phyloP scores from a whole-genome alignment of 495 filamentous ascomycete species.

The Aspergillus affinis region DNA sequence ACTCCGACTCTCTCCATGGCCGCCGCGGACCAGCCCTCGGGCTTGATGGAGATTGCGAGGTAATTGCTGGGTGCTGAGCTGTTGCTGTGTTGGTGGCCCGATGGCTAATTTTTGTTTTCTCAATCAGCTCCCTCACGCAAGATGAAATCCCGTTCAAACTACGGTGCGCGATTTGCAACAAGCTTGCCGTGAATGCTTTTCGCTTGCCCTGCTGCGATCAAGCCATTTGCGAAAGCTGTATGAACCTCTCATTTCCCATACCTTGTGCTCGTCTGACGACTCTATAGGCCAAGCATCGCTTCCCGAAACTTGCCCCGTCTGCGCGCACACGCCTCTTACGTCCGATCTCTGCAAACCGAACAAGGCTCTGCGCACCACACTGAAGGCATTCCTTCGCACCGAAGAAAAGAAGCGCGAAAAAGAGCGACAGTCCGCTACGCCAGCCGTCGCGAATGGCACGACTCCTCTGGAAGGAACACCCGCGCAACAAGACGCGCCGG shows the following conservation, averaged over 20 bases:
- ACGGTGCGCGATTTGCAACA: slow-evolving; percentile 88
- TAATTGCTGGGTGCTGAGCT: slow-evolving; percentile 17
- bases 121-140: slow-evolving; percentile 66
- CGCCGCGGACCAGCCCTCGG: slow-evolving; percentile 40
- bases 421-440: slow-evolving; percentile 43
- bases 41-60: slow-evolving; percentile 50
- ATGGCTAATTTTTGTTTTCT: slow-evolving; percentile 6
- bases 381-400: slow-evolving; percentile 82
- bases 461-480: slow-evolving; percentile 26
- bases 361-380: slow-evolving; percentile 82
- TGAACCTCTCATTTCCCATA: slow-evolving; percentile 26
- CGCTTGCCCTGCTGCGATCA: slow-evolving; percentile 94
- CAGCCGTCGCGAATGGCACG: slow-evolving; percentile 26
- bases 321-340: slow-evolving; percentile 83
- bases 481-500: slow-evolving; percentile 18
- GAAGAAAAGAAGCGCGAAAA: slow-evolving; percentile 82
- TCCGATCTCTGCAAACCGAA: slow-evolving; percentile 84
- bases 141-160: slow-evolving; percentile 93
- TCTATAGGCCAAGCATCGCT: slow-evolving; percentile 74
- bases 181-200: slow-evolving; percentile 87
- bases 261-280: slow-evolving; percentile 23
- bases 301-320: slow-evolving; percentile 83
- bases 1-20: slow-evolving; percentile 31
- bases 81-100: not conserved
- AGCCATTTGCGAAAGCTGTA: slow-evolving; percentile 88